A percentile compares a stretch with the other conserved stretches of the same genome.
Conservation (phyloP, 192 early-diverging fungal genomes). For the Chytriomyces sp. region DNA sequence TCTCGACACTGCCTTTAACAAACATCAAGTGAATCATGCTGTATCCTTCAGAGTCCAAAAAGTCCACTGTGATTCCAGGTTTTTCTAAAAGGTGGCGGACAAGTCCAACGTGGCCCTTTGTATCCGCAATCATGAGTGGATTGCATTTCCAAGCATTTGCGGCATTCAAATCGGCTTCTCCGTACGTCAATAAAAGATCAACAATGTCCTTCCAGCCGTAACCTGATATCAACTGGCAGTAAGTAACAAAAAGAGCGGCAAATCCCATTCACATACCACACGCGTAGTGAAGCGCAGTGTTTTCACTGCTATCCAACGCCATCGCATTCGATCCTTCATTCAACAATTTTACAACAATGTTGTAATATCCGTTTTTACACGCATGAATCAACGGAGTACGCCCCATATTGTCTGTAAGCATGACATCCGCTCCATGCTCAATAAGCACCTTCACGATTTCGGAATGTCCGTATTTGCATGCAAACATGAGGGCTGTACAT, state of each 20-base stretch:
- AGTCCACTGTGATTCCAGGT: slow-evolving; percentile 50
- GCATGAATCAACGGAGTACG: slow-evolving; percentile 38
- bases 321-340: slow-evolving; percentile 50
- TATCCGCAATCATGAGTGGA: slow-evolving; percentile 56
- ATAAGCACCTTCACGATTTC: slow-evolving; percentile 49
- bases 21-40: slow-evolving; percentile 53
- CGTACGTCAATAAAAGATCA: slow-evolving; percentile 49
- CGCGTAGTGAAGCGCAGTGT: slow-evolving; percentile 58
- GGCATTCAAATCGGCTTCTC: slow-evolving; percentile 43
- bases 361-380: slow-evolving; percentile 51
- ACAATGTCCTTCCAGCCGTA: slow-evolving; percentile 51
- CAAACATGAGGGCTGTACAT: slow-evolving; percentile 33
- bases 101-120: slow-evolving; percentile 59
- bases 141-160: slow-evolving; percentile 58
- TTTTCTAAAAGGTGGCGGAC: slow-evolving; percentile 45
- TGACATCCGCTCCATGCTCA: slow-evolving; percentile 44
- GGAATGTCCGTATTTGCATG: slow-evolving; percentile 29
- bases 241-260: background rate
- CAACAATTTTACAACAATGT: slow-evolving; percentile 46
- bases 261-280: slow-evolving; percentile 23
- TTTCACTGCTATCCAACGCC: slow-evolving; percentile 51
- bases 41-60: slow-evolving; percentile 52
- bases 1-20: background rate
- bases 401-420: slow-evolving; percentile 42
- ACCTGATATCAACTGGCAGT: slow-evolving; percentile 22